Evolutionary conservation across 2,329 filamentous ascomycete species (phyloP), one percentile per base, ranked within the genome.

Genomic region (Ceratocystis alfenasii): DNA sequence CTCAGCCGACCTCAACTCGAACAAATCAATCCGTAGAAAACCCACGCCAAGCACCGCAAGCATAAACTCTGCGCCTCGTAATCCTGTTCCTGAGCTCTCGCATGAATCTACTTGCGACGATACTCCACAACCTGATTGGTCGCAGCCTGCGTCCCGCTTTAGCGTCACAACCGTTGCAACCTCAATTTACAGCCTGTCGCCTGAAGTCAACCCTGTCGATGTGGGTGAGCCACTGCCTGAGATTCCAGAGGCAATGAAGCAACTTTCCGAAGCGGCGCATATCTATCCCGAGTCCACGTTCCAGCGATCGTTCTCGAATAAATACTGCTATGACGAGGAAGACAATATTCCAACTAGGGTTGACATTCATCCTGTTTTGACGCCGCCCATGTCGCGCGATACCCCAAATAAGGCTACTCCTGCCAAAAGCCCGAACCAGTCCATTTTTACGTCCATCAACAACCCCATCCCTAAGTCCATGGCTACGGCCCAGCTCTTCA

Each of bases 111-210:
- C 61, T 68, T 5, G 67, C 65, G 55, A 68, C 66, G 60, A 50
- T 15, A 60, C 8, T 8, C 17, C 33, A 20, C 66, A 79, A 6
- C 46, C 63, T 57, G 57, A 55, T 46, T 80, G 79, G 77, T 74
- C 76, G 12, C 80, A 83, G 66, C 82, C 83, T 5, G 74, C 77
- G 1, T 87, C 84, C 62, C 81, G 82, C 59, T 88, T 87, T 73
- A 88, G 84, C 74, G 77, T 82, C 69, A 85, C 83, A 6, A 87
- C 84, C 1, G 85, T 82, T 70, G 79, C 81, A 28, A 82, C 83
- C 1, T 80, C 82, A 4, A 74, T 78, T 57, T 74, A 74, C 41
- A 73, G 75, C 12, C 77, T 74, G 20, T 78, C 74, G 55, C 77
- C 75, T 65, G 76, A 74, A 62, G 70, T 73, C 41, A 76, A 76